These are phyloP conservation scores for Microsporum ferrugineum DNA, from an alignment of 2,329 filamentous ascomycete species.

Conservation along the genomic window DNA sequence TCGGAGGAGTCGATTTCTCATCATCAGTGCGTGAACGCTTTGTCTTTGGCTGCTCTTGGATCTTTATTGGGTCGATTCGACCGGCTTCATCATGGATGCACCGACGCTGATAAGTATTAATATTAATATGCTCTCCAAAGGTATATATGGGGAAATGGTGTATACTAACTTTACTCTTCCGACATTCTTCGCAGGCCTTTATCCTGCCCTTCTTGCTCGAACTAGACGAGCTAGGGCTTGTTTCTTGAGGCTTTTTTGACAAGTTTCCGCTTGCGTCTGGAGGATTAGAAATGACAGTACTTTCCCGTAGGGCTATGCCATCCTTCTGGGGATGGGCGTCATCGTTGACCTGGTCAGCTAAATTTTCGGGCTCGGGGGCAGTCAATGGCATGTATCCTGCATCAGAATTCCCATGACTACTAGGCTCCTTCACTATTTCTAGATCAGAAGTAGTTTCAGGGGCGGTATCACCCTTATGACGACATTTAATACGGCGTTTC, in stretches of 20 bases:
- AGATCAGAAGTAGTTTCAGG: slow-evolving; percentile 13
- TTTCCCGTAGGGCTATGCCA: background rate
- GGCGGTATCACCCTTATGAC: slow-evolving; percentile 47
- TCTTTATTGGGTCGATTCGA: slow-evolving; percentile 52
- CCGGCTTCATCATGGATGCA: slow-evolving; percentile 57
- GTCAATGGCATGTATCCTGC: background rate
- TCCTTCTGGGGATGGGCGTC: background rate
- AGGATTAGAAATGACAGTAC: background rate
- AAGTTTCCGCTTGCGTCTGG: background rate
- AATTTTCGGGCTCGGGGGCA: background rate
- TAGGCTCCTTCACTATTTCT: background rate
- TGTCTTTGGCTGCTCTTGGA: slow-evolving; percentile 49
- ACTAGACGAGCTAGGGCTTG: slow-evolving; percentile 25
- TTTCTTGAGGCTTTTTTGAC: slow-evolving; percentile 19
- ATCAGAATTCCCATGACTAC: background rate
- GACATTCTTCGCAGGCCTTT: slow-evolving; percentile 55
- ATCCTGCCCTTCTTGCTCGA: slow-evolving; percentile 47
- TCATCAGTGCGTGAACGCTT: slow-evolving; percentile 41
- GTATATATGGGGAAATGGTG: background rate
- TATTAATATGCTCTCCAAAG: background rate
- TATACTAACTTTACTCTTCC: slow-evolving; percentile 52
- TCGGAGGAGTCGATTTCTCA: slow-evolving; percentile 20
- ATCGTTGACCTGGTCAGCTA: background rate
- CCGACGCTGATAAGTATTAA: slow-evolving; percentile 41
- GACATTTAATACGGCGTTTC: slow-evolving; percentile 51